phyloP scores from a whole-genome alignment of 129 eudicot genomes.

The Lactuca saligna region DNA sequence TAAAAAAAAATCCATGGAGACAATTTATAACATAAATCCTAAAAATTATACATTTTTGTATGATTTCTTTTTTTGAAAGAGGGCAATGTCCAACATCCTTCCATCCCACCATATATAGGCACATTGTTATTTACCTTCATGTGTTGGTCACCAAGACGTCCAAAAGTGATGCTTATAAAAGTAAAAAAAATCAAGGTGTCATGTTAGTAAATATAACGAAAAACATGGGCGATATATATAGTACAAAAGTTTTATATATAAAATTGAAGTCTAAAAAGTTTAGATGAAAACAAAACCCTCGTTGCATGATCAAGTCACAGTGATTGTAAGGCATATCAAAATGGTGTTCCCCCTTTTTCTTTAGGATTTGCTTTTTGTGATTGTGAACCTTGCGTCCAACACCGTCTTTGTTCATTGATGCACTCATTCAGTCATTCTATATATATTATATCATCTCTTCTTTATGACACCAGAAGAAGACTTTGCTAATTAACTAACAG shows the following conservation, averaged over 20 bases:
- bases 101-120: neutral
- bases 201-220: neutral
- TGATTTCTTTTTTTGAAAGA: neutral
- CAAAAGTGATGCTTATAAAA: neutral
- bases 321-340: slow-evolving; percentile 26
- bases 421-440: slow-evolving; percentile 10
- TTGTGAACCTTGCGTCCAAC: slow-evolving; percentile 40
- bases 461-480: slow-evolving; percentile 1
- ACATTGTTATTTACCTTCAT: neutral
- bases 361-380: slow-evolving; percentile 24
- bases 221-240: slow-evolving; percentile 7
- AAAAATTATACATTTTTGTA: too few species aligned
- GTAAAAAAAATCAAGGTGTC: neutral
- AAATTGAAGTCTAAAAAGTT: slow-evolving; percentile 22
- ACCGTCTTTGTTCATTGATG: slow-evolving; percentile 34
- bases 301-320: slow-evolving; percentile 30
- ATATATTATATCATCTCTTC: slow-evolving; percentile 14
- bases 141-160: neutral
- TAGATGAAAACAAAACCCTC: slow-evolving; percentile 21
- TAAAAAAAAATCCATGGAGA: neutral
- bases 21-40: too few species aligned
- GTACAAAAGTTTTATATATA: slow-evolving; percentile 1
- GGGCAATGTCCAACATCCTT: neutral
- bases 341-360: slow-evolving; percentile 27
- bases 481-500: neutral